phyloP scores from a whole-genome alignment of 2,329 filamentous ascomycete genomes.

The Xylaria digitata region DNA sequence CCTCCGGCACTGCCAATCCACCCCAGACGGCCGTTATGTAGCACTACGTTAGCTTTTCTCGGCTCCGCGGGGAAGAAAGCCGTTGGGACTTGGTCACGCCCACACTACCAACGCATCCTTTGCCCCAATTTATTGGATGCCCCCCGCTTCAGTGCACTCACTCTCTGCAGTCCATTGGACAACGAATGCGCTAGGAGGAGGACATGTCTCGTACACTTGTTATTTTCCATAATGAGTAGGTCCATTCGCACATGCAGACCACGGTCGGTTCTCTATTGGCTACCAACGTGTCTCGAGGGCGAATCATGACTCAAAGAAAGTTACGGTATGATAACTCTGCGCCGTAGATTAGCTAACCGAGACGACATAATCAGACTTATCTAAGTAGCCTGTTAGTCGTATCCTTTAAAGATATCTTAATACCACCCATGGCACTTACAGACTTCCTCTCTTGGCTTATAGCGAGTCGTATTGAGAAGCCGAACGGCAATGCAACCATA shows the following conservation, averaged over 20 bases:
- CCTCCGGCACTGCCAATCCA: slow-evolving; percentile 21
- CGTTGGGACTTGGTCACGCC: slow-evolving; percentile 26
- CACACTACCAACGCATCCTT: neutral
- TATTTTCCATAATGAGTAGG: slow-evolving; percentile 26
- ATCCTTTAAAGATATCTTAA: neutral
- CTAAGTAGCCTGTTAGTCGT: neutral
- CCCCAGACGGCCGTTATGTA: slow-evolving; percentile 26
- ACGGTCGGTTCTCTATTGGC: slow-evolving; percentile 10
- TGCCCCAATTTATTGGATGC: slow-evolving; percentile 13
- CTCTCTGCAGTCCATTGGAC: slow-evolving; percentile 15
- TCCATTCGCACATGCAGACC: slow-evolving; percentile 19
- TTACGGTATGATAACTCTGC: neutral
- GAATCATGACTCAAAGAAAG: slow-evolving; percentile 12
- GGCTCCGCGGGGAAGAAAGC: slow-evolving; percentile 36
- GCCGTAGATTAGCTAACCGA: neutral
- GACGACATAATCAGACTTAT: neutral
- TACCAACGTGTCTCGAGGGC: slow-evolving; percentile 7
- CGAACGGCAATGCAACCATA: neutral
- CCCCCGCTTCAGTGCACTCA: slow-evolving; percentile 12
- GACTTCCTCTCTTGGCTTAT: neutral
- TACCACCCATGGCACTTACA: neutral
- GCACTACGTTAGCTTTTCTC: slow-evolving; percentile 25
- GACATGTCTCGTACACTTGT: slow-evolving; percentile 2
- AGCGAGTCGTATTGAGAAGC: neutral
- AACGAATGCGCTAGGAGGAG: neutral